Percentiles rank a stretch among this genome's conserved stretches.
Conservation (phyloP, 805 yeast species). For the Candida morakotiae region DNA sequence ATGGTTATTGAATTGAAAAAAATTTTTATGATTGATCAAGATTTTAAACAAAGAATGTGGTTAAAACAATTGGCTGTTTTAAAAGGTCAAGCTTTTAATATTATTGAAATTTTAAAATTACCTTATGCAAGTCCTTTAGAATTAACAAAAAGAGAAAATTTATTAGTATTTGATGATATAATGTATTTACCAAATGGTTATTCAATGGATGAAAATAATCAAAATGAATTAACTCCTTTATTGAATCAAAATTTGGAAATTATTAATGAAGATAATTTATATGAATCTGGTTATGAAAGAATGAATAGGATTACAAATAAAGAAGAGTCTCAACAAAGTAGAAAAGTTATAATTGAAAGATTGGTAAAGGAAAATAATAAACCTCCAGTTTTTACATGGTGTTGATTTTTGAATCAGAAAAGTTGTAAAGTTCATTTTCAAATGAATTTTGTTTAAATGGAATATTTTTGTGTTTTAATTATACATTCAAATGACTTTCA, state of each 20-base stretch:
- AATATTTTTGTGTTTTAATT: no score
- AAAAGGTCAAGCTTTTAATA: constrained; percentile 76
- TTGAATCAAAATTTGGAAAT: constrained; percentile 3
- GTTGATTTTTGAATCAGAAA: no score
- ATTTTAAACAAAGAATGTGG: constrained; percentile 66
- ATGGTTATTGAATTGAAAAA: constrained; percentile 43
- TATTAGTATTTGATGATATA: constrained; percentile 56
- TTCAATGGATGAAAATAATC: not conserved
- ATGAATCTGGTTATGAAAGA: constrained; percentile 10
- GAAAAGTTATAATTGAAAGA: constrained; percentile 54
- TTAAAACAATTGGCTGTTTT: constrained; percentile 62
- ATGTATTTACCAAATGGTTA: constrained; percentile 48
- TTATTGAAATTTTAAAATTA: constrained; percentile 58
- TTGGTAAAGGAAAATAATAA: constrained; percentile 49
- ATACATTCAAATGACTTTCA: no score
- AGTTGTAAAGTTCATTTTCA: no score
- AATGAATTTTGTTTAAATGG: no score
- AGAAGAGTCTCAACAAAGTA: not conserved
- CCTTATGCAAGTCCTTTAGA: constrained; percentile 65
- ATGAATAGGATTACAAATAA: constrained; percentile 17
- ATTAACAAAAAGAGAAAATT: constrained; percentile 53
- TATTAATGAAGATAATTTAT: constrained; percentile 7
- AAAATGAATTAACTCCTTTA: constrained; percentile 8
- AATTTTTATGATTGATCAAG: constrained; percentile 52
- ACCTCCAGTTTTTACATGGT: constrained; percentile 69